phyloP scores from a whole-genome alignment of 2,329 filamentous ascomycete species.

The Colletotrichum somersetense region DNA sequence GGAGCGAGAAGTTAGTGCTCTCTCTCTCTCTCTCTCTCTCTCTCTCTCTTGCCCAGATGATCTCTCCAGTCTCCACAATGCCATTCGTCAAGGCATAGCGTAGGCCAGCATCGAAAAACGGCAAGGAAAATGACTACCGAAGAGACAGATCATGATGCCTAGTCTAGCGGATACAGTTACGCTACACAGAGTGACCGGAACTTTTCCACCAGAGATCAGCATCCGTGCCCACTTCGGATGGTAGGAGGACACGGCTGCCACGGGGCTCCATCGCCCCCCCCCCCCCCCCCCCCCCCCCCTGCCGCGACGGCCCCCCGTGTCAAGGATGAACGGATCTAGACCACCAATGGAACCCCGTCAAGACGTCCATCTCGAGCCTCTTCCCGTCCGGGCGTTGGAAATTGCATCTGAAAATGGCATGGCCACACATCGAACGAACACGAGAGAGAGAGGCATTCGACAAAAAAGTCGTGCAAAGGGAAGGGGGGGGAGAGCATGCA shows the following conservation, averaged over 20 bases:
- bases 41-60: background rate
- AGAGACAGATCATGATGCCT: background rate
- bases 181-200: background rate
- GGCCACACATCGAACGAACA: slow-evolving; percentile 33
- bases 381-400: slow-evolving; percentile 30
- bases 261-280: too few relatives aligned
- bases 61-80: background rate
- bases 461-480: slow-evolving; percentile 23
- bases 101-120: too few relatives aligned
- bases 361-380: slow-evolving; percentile 18
- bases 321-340: slow-evolving; percentile 32
- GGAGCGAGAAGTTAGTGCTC: background rate
- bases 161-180: too few relatives aligned
- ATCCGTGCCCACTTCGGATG: slow-evolving; percentile 31
- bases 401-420: slow-evolving; percentile 41
- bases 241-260: slow-evolving; percentile 19
- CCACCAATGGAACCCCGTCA: slow-evolving; percentile 27
- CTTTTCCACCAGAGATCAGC: slow-evolving; percentile 20
- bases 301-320: slow-evolving; percentile 1
- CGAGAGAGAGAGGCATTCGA: slow-evolving; percentile 21
- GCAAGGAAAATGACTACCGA: too few relatives aligned
- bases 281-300: background rate
- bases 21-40: background rate
- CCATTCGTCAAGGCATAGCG: too few relatives aligned
- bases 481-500: slow-evolving; percentile 3